These are phyloP conservation scores for Cubamyces lactineus DNA, from an alignment of 768 basidiomycete genomes.

Conservation along the genomic window DNA sequence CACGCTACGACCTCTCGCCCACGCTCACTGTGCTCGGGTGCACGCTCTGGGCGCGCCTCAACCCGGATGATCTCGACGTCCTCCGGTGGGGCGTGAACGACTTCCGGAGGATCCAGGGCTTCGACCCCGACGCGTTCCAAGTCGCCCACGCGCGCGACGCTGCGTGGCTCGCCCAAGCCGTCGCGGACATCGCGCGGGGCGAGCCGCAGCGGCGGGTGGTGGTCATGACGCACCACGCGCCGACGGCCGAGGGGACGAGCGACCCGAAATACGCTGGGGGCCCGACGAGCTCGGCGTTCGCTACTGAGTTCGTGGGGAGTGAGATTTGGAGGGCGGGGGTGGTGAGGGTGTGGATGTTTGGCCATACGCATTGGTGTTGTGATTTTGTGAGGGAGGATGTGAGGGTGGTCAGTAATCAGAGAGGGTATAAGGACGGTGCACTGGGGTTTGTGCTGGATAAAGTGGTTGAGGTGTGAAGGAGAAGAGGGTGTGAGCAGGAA, in stretches of 20 bases:
- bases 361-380: slow-evolving; percentile 46
- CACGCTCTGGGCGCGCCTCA: slow-evolving; percentile 43
- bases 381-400: slow-evolving; percentile 40
- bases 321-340: slow-evolving; percentile 34
- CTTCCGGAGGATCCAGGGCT: slow-evolving; percentile 37
- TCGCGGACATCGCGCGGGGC: slow-evolving; percentile 31
- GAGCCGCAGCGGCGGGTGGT: slow-evolving; percentile 37
- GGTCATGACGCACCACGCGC: slow-evolving; percentile 47
- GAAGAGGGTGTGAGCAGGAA: too few species aligned
- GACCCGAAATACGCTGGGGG: slow-evolving; percentile 37
- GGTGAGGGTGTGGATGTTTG: slow-evolving; percentile 43
- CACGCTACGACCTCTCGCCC: slow-evolving; percentile 38
- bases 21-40: slow-evolving; percentile 44
- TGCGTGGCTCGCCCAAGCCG: slow-evolving; percentile 37
- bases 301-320: slow-evolving; percentile 36
- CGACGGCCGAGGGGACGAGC: slow-evolving; percentile 39
- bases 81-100: slow-evolving; percentile 37
- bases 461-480: slow-evolving; percentile 13
- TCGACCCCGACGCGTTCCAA: slow-evolving; percentile 31
- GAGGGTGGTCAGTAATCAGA: slow-evolving; percentile 41
- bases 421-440: slow-evolving; percentile 33
- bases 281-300: slow-evolving; percentile 36
- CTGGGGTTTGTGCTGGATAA: slow-evolving; percentile 6
- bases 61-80: slow-evolving; percentile 34
- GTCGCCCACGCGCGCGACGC: slow-evolving; percentile 35